Evolutionary conservation across 305 asterid species (phyloP), one percentile per base, ranked within the genome.

Genomic region (Ruellia speciosa): DNA sequence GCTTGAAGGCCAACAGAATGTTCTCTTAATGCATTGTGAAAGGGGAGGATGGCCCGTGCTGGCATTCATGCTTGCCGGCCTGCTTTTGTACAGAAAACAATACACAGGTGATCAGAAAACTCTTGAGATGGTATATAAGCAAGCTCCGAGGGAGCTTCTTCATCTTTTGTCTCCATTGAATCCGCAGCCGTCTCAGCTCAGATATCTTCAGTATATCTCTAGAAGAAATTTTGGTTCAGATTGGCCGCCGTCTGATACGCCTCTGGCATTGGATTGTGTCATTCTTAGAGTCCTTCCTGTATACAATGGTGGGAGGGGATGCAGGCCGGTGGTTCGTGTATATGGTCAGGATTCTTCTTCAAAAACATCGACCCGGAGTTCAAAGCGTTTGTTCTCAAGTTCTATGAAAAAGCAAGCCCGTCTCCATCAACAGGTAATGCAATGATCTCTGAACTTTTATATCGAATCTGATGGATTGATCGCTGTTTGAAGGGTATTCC

Each of bases 21-120:
- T 92, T 67, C 93, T 92, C 51, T 71, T 92, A 67, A 86, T 92
- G 97, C 95, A 92, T 71, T 92, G 99, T 15, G 96, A 92, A 76
- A 72, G 94, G 65, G 99, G 99, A 71, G 97, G 99, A 46, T 92
- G 99, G 97, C 97, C 99, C 14, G 95, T 88, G 65, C 95, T 92
- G 49, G 97, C 99, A 7, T 92, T 92, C 50, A 92, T 92, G 96
- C 97, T 92, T 67, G 96, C 99, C 9, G 97, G 95, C 56, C 96
- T 92, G 64, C 97, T 92, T 78, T 60, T 88, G 66, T 92, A 88
- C 79, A 68, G 94, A 63, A 92, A 86, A 68, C 97, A 92, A 75
- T 88, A 88, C 73, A 71, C 61, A 9, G 96, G 97, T 55, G 99
- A 92, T 80, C 94, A 70, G 82, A 93, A 84, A 74, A 88, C 99